phyloP scores from a whole-genome alignment of 208 protist genomes.

The Trypanosoma cruzi region DNA sequence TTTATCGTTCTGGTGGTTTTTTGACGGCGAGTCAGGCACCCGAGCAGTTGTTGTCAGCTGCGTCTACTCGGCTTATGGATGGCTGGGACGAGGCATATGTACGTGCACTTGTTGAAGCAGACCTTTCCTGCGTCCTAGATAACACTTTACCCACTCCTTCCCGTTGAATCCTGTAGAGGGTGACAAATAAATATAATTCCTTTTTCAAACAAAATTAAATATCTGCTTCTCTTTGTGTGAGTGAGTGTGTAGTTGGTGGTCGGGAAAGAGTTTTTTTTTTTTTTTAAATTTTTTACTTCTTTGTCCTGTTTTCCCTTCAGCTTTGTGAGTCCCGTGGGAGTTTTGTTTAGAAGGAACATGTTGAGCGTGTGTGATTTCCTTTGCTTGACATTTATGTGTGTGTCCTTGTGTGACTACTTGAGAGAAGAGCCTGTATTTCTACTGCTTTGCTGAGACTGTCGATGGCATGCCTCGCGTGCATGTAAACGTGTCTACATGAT shows the following conservation, averaged over 20 bases:
- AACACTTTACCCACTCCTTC: not conserved
- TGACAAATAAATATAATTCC: not conserved
- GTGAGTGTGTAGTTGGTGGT: too few relatives aligned
- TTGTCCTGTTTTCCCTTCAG: too few relatives aligned
- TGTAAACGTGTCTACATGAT: not conserved
- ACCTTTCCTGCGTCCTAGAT: conserved; percentile 30
- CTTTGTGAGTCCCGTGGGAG: too few relatives aligned
- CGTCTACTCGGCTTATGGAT: conserved; percentile 25
- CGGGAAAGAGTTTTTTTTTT: too few relatives aligned
- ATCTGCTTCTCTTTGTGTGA: too few relatives aligned
- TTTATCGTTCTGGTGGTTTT: conserved; percentile 5
- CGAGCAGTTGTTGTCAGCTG: not conserved
- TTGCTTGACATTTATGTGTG: conserved; percentile 10
- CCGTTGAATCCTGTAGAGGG: not conserved
- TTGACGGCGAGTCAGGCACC: not conserved
- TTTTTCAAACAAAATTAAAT: too few relatives aligned
- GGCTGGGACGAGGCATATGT: conserved; percentile 41
- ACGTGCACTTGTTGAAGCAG: conserved; percentile 34
- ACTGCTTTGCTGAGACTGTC: not conserved
- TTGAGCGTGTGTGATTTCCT: conserved; percentile 6
- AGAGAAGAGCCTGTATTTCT: not conserved
- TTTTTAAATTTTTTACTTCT: too few relatives aligned
- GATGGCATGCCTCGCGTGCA: too few relatives aligned
- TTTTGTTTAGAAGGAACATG: too few relatives aligned
- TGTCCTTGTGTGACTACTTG: conserved; percentile 15